Evolutionary conservation across 2,329 filamentous ascomycete species (phyloP), one percentile per base, ranked within the genome.

Genomic region (Talaromyces marneffei): DNA sequence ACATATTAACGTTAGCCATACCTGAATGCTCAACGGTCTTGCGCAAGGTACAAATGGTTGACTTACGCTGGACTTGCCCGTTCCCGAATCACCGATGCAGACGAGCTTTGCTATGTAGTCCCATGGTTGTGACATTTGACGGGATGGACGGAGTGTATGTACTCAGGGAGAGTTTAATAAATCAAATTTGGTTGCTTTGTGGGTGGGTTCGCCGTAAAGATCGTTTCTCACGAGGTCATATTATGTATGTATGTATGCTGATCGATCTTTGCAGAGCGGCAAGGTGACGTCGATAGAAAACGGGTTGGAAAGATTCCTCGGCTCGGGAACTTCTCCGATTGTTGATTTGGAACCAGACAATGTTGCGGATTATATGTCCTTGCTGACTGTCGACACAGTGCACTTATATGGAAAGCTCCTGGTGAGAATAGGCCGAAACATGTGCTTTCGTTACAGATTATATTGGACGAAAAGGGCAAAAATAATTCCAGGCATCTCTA

Each of bases 101-200:
- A 97, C 93, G 70, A 99, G 90, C 79, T 99, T 99, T 76, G 93
- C 92, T 74, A 97, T 99, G 81, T 95, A 97, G 80, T 97, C 92
- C 93, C 93, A 97, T 77, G 91, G 88, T 70, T 76, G 74, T 73
- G 75, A 77, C 76, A 78, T 78, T 54, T 25, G 33, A 55, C 9
- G 20, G 18, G 14, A 23, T n/a, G n/a, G n/a, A n/a, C n/a, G n/a
- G n/a, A n/a, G n/a, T n/a, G n/a, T n/a, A n/a, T n/a, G n/a, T n/a
- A n/a, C n/a, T n/a, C n/a, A n/a, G n/a, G n/a, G n/a, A n/a, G n/a
- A n/a, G n/a, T n/a, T n/a, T n/a, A n/a, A n/a, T n/a, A n/a, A n/a
- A n/a, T n/a, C n/a, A n/a, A n/a, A n/a, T 29, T 31, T 10, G 42
- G 6, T 20, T 20, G 3, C 9, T n/a, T 4, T 4, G 16, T 33